Evolutionary conservation across 1,284 basidiomycete genomes (phyloP).

Genomic region (Cryptococcus sp.): DNA sequence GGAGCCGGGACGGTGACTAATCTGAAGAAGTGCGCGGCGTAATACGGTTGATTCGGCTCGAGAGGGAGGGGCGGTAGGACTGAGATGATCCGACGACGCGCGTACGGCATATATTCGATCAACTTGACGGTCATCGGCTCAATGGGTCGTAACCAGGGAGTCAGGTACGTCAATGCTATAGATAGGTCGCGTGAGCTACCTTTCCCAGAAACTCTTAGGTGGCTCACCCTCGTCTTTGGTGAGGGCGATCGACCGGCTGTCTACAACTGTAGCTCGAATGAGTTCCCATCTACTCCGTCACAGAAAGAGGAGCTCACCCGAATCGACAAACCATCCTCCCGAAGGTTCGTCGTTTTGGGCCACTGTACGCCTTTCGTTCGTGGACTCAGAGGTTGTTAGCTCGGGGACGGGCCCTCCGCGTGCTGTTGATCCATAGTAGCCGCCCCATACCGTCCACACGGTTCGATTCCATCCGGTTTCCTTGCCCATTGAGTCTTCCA

Average conservation of each 20-base stretch:
- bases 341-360: constrained; percentile 19
- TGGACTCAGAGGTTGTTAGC: too few species aligned
- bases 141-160: constrained; percentile 1
- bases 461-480: constrained; percentile 28
- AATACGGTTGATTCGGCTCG: constrained; percentile 8
- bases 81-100: constrained; percentile 28
- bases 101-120: constrained; percentile 33
- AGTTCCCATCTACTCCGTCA: not conserved
- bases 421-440: constrained; percentile 20
- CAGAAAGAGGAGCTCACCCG: constrained; percentile 7
- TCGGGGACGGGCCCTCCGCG: constrained; percentile 13
- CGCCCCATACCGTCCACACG: constrained; percentile 32
- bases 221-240: constrained; percentile 16
- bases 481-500: constrained; percentile 35
- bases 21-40: constrained; percentile 16
- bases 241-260: constrained; percentile 12
- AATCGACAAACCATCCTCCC: constrained; percentile 26
- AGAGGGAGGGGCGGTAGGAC: constrained; percentile 11
- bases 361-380: too few species aligned
- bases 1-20: constrained; percentile 37
- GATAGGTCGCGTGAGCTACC: too few species aligned
- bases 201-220: not conserved
- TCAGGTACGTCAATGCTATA: constrained; percentile 8
- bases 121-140: constrained; percentile 7
- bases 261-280: constrained; percentile 5